Evolutionary conservation across 768 basidiomycete genomes (phyloP), one percentile per base, ranked within the genome.

Genomic region (Mycena leptocephala): DNA sequence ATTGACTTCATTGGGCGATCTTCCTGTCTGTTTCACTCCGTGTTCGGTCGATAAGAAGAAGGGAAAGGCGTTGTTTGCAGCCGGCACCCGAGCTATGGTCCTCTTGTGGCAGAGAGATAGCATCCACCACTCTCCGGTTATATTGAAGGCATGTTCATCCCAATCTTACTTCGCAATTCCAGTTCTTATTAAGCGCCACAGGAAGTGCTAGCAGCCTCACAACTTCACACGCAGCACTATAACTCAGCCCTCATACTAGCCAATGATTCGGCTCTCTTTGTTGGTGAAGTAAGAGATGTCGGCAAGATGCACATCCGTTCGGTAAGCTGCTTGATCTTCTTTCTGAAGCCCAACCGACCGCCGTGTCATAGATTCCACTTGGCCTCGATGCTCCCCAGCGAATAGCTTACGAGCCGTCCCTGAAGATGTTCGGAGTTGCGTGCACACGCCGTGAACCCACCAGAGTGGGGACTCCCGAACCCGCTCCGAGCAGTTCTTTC

Each of bases 301-400:
- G 92, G 95, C 76, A 95, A 95, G 82, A 88, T 97, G 82, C 95
- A 97, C 79, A 92, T 97, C 58, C 92, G 93, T 70, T 91, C 95
- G 41, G 96, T 96, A 82, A 76, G 76, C 37, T 48, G 58, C 22
- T 22, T 32, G 22, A 24, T 18, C 1, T 55, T 20, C n/a, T 56
- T 78, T 70, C 64, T 63, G 55, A 74, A 41, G 26, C 30, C 35
- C 64, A 65, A 66, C 43, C 75, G 26, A 79, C 48, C 67, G 37
- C 41, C 41, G 48, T 37, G 20, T 58, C 55, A 48, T 79, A 96
- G 96, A 86, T 96, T 33, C 88, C 92, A 30, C 85, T 97, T 13
- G 96, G 95, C 3, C 85, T 90, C 32, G 92, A 95, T 70, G 92
- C 91, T 79, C 97, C 97, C 2, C 89, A 90, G 7, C 87, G 90